Percentiles rank a stretch among this genome's conserved stretches.
phyloP scores from a whole-genome alignment of 495 filamentous ascomycete genomes.

The Antarctomyces pellizariae region DNA sequence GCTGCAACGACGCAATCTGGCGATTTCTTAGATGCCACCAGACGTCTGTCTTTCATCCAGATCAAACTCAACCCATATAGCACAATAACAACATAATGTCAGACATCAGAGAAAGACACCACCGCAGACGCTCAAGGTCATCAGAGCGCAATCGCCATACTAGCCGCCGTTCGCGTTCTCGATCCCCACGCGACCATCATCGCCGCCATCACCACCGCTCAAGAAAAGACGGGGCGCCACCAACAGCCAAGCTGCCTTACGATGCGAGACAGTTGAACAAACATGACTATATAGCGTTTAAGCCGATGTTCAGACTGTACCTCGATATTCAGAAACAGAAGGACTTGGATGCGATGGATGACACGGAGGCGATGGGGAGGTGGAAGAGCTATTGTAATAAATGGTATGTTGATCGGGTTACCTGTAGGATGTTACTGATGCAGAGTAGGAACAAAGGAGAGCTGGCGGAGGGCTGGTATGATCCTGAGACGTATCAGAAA shows the following conservation, averaged over 20 bases:
- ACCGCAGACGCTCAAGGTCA: background rate
- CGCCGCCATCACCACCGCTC: constrained; percentile 7
- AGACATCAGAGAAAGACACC: constrained; percentile 1
- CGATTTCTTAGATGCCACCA: no score
- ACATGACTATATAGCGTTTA: constrained; percentile 34
- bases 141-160: constrained; percentile 10
- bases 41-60: no score
- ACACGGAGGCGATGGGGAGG: constrained; percentile 49
- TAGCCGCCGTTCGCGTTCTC: constrained; percentile 3
- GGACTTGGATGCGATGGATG: constrained; percentile 34
- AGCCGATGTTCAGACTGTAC: constrained; percentile 62
- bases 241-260: constrained; percentile 31
- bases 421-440: constrained; percentile 15
- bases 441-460: constrained; percentile 66
- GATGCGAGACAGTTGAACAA: constrained; percentile 38
- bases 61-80: background rate
- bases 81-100: background rate
- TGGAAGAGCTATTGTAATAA: constrained; percentile 87
- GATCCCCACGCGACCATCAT: constrained; percentile 10
- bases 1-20: no score
- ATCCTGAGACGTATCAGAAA: constrained; percentile 35
- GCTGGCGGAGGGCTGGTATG: constrained; percentile 86
- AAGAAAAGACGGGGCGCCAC: constrained; percentile 1
- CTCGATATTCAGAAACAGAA: constrained; percentile 73
- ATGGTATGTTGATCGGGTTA: constrained; percentile 32